Base-by-base conservation (phyloP, 2,329 filamentous ascomycete genomes). In the Ilyonectria robusta region DNA sequence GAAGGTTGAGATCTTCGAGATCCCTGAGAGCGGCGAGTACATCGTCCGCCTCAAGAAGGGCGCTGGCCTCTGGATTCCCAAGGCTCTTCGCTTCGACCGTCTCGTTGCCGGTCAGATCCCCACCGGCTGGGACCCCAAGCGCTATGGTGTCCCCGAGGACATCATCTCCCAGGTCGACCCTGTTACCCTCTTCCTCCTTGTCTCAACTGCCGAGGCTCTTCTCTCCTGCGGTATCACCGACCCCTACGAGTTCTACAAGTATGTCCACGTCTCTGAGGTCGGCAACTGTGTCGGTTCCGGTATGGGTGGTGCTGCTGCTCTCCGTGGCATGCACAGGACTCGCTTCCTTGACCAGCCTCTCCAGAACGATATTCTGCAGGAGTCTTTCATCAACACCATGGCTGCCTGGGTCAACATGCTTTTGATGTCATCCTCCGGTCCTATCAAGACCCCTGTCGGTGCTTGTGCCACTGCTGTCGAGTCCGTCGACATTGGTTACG, bases 341-440 rank as follows among this genome's bases (percentile, higher is more conserved):
- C 93, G 96, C 67, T 98, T 92, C 90, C 88, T 98, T 70, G 96
- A 99, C 85, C 96, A 95, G 85, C 96, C 95, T 62, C 89, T 99
- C 56, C 97, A 99, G 84, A 99, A 98, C 84, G 96, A 99, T 79
- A 98, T 99, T 79, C 89, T 99, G 15, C 97, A 99, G 80, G 96
- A 99, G 84, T 98, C 96, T 13, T 99, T 99, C 87, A 98, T 99
- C 89, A 99, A 99, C 88, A 99, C 96, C 62, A 99, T 99, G 95
- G 92, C 94, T 75, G 96, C 96, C 17, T 99, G 96, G 96, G 95
- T 99, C 65, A 99, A 99, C 87, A 99, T 99, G 96, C 86, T 99
- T 83, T 87, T 99, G 71, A 86, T 99, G 71, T 99, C 96, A 5
- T 98, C 96, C 6, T 98, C 96, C 59, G 96, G 96, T 74, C 94